A percentile compares a stretch with the other conserved stretches of the same genome.
phyloP scores from a whole-genome alignment of 306 rosid species.

The Begonia fuchsioides region DNA sequence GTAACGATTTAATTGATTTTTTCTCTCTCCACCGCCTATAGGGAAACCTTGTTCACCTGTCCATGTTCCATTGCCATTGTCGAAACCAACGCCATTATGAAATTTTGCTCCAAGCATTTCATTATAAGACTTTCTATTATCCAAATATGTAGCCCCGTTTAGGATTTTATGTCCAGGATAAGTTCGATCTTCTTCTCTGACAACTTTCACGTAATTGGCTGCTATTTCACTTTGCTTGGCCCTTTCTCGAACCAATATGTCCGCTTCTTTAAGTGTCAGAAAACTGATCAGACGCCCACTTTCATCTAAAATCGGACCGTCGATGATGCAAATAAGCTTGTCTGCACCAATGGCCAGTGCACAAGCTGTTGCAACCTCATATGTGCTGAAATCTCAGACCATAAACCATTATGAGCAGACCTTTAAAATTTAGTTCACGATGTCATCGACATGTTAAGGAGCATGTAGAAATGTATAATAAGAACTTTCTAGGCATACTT shows the following conservation, averaged over 20 bases:
- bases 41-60: constrained; percentile 84
- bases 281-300: constrained; percentile 56
- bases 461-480: too few species aligned
- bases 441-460: too few species aligned
- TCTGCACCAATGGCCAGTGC: constrained; percentile 89
- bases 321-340: constrained; percentile 82
- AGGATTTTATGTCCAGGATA: constrained; percentile 17
- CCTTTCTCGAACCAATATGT: constrained; percentile 65
- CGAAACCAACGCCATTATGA: constrained; percentile 85
- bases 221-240: constrained; percentile 90
- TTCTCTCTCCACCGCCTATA: constrained; percentile 81
- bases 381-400: constrained; percentile 45
- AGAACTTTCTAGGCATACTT: constrained; percentile 43
- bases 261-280: constrained; percentile 92
- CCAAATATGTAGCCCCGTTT: constrained; percentile 22
- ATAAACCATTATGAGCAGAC: constrained; percentile 14
- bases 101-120: constrained; percentile 37
- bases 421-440: background rate
- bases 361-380: constrained; percentile 95
- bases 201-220: constrained; percentile 85
- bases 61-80: constrained; percentile 66
- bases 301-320: constrained; percentile 89
- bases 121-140: constrained; percentile 30
- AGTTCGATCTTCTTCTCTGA: constrained; percentile 40
- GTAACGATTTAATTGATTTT: constrained; percentile 72